Base-by-base conservation (phyloP, 352 stramenopile genomes). In the Globisporangium barbulae region DNA sequence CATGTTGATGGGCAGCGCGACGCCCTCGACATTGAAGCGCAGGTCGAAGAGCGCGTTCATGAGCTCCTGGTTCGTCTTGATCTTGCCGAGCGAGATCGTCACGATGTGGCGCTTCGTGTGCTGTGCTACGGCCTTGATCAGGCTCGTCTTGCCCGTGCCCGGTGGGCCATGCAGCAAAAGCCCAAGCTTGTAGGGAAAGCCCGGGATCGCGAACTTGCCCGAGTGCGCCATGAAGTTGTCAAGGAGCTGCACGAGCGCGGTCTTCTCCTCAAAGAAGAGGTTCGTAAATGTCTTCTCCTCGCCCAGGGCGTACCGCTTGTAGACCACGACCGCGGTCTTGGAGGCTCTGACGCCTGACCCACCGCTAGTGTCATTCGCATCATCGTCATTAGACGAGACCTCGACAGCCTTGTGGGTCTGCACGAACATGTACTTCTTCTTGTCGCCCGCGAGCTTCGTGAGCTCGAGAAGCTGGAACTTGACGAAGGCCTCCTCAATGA, bases 221-320 rank as follows among this genome's bases (percentile, higher is more conserved):
- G 42, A 74, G 59, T 71, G 81, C 54, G 60, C 78, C 39, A 69
- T 64, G 62, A 96, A 97, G 61, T 93, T 82, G 59, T 93, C 69
- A 1, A 97, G 74, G 3, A 95, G 65, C 45, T 84, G 61, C 30
- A 97, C 33, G 30, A 97, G 67, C 28, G 65, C 61, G 15, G 74
- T 44, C 67, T 97, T 97, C 35, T 96, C 81, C 28, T 81, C 59
- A 58, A 97, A 97, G 69, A 97, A 97, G 25, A 97, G 72, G 52
- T 79, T 91, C 7, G 90, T 74, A 64, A 97, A 96, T 6, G 83
- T 94, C 73, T 97, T 97, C 41, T 91, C 76, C 33, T 96, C 83
- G 42, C 76, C 80, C 19, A 97, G 66, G 15, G 75, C 81, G 67
- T 97, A 97, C 33, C 91, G 76, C 64, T 94, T 88, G 71, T 86